Evolutionary conservation across 2,329 filamentous ascomycete genomes (phyloP).

Genomic region (Graphium sp.): DNA sequence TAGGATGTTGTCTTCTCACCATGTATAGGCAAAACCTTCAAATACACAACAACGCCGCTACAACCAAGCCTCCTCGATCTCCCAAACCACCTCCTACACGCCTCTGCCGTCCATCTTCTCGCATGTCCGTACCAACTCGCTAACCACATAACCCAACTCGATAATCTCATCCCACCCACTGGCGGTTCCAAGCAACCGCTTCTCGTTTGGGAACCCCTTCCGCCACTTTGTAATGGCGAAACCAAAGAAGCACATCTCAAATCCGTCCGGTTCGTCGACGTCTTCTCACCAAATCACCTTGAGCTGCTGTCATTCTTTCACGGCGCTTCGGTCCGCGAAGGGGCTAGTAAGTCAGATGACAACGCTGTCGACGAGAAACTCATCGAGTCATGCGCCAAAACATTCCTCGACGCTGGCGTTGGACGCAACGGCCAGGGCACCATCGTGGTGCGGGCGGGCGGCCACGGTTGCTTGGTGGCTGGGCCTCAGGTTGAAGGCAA

Average conservation of each 20-base stretch:
- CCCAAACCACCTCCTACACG: too few species aligned
- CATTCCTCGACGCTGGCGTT: not conserved
- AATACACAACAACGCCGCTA: not conserved
- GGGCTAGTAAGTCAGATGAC: too few species aligned
- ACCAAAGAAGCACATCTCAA: not conserved
- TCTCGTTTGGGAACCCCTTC: not conserved
- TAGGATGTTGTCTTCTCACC: not conserved
- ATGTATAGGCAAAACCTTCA: not conserved
- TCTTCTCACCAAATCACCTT: constrained; percentile 1
- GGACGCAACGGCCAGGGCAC: not conserved
- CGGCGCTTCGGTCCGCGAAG: too few species aligned
- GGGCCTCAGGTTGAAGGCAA: too few species aligned
- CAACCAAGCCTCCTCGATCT: constrained; percentile 1
- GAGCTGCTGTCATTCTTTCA: not conserved
- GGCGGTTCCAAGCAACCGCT: not conserved
- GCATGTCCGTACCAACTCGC: not conserved
- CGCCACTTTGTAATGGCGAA: not conserved
- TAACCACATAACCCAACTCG: not conserved
- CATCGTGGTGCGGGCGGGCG: not conserved
- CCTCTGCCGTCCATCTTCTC: constrained; percentile 1
- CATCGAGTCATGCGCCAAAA: not conserved
- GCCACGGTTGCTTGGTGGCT: not conserved
- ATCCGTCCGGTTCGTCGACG: not conserved
- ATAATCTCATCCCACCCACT: not conserved
- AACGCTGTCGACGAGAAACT: not conserved